Base-by-base conservation (phyloP, 2,329 filamentous ascomycete species). In the Ceratocystis diversiconidia region DNA sequence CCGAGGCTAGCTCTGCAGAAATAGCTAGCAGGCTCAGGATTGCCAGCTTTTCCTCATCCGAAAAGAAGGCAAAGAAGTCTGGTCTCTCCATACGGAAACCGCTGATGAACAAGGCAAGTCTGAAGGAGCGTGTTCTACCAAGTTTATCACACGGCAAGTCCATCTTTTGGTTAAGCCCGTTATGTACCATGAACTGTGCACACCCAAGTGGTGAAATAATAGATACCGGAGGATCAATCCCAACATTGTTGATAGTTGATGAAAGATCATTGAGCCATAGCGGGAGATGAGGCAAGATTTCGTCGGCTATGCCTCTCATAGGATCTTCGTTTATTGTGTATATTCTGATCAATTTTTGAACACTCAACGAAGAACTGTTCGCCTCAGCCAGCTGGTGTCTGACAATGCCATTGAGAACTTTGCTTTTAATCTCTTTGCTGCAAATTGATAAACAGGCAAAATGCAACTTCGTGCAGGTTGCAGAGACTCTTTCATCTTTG, bases 141-240 rank as follows among this genome's bases (percentile, higher is more conserved):
- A 83, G 82, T 3, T 80, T 77, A 72, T 96, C 91, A 55, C 86
- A 79, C 41, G 76, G 72, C 17, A 81, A 68, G 0, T 87, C 78
- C 1, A 96, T 75, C 69, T 88, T 85, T 5, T 88, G 82, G 0
- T 84, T 83, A 2, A 89, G 90, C 0, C 83, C 85, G 5, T 95
- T 77, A 19, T 48, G 41, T 0, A 87, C 78, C 2, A 96, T 75
- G 69, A 87, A 85, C 5, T 88, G 82, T 0, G 84, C 83, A 2
- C 90, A 90, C 0, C 83, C 85, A 5, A 96, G 77, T 28, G 80
- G 80, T 71, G 85, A 92, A 1, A 87, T 89, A 3, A 96, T 82
- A 0, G 89, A 84, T 2, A 95, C 75, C 0, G 89, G 85, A 4
- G 82, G 78, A 68, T 83, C 82, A 1, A 85, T 80, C 0, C 73